Evolutionary conservation across 805 yeast species (phyloP), one percentile per base, ranked within the genome.

Genomic region (Debaryomyces hansenii): DNA sequence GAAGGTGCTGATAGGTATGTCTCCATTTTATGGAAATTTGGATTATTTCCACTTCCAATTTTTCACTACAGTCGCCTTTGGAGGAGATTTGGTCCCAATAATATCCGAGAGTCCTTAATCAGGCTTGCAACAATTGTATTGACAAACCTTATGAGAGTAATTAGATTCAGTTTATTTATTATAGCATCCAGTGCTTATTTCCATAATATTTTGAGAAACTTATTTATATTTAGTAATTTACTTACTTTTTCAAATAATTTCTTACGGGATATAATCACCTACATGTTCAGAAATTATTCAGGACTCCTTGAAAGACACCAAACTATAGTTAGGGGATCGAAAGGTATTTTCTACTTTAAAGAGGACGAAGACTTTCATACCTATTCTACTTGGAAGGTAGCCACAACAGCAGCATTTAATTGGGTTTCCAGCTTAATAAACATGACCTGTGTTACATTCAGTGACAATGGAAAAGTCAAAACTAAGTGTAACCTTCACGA

Each of bases 261-360:
- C 37, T 47, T 64, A 28, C 36, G 47, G 20, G 73, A 69, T 44
- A 49, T 60, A n/a, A 33, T 59, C 44, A 64, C 72, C 5, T 69
- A 50, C 47, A 36, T 61, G 3, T 41, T 63, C 12, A 49, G 60
- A 15, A 52, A 63, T 48, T 46, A 53, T 40, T 42, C 44, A 2
- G n/a, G 20, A 10, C 41, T 65, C 9, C 15, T 57, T 18, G 39
- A 41, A 24, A 42, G 60, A 28, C 44, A 52, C 37, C 35, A 37
- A 20, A 37, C 43, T 14, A 45, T 55, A 12, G 21, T 27, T 14
- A 35, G 9, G 6, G 49, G 55, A 40, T 38, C 48, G 4, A 50
- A 51, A 6, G 42, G 46, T 41, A 33, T 52, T 12, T 46, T 49
- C 21, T 45, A 43, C 40, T 43, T 42, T 20, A 32, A 28, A n/a